Percentiles rank a stretch among this genome's conserved stretches.
Evolutionary conservation across 192 early-diverging fungal genomes (phyloP).

Genomic region (Hyaloraphidium curvatum): DNA sequence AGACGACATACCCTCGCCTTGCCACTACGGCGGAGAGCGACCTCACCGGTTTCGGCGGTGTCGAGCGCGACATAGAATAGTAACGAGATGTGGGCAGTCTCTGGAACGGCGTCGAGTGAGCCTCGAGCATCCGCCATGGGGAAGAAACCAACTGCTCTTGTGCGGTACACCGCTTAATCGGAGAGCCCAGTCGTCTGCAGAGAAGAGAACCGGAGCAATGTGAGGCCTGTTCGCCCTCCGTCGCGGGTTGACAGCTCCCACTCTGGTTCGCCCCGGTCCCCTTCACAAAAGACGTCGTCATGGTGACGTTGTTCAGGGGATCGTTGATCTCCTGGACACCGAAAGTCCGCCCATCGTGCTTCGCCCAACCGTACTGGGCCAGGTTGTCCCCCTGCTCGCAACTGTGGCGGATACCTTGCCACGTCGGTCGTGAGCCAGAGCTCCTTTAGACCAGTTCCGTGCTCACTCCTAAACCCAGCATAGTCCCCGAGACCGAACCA

Average conservation of each 20-base stretch:
- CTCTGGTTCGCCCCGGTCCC: constrained; percentile 38
- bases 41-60: constrained; percentile 37
- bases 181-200: too few relatives aligned
- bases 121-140: too few relatives aligned
- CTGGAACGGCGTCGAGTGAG: too few relatives aligned
- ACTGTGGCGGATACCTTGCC: constrained; percentile 66
- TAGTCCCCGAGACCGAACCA: constrained; percentile 61
- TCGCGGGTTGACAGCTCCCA: constrained; percentile 17
- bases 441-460: too few relatives aligned
- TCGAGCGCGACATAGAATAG: constrained; percentile 67
- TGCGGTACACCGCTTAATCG: too few relatives aligned
- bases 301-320: constrained; percentile 31
- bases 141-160: too few relatives aligned
- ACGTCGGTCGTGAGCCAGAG: too few relatives aligned
- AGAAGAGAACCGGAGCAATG: too few relatives aligned
- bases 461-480: too few relatives aligned
- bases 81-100: constrained; percentile 27
- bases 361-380: constrained; percentile 61
- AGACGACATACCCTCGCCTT: constrained; percentile 6
- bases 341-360: constrained; percentile 68
- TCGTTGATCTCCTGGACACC: constrained; percentile 58
- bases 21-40: constrained; percentile 13
- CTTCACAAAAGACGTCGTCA: constrained; percentile 62
- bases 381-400: constrained; percentile 76
- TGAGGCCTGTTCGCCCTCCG: too few relatives aligned